Evolutionary conservation across 2,329 filamentous ascomycete species (phyloP).

Genomic region (Colletotrichum sp.): DNA sequence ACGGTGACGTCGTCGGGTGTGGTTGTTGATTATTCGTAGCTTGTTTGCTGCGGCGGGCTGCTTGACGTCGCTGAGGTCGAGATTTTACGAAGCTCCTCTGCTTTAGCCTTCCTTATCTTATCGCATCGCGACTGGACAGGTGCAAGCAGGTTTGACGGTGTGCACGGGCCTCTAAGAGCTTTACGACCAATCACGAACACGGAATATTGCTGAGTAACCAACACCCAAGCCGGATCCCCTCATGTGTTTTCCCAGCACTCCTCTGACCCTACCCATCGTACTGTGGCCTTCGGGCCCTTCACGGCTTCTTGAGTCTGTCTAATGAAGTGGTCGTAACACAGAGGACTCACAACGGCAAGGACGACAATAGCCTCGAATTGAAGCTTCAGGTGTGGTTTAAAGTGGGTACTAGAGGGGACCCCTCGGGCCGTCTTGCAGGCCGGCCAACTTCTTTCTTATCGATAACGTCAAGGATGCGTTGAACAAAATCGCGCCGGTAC

Average conservation of each 20-base stretch:
- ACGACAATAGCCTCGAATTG: background rate
- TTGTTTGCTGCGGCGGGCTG: background rate
- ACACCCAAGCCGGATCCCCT: background rate
- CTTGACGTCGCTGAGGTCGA: slow-evolving; percentile 19
- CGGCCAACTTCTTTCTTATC: slow-evolving; percentile 3
- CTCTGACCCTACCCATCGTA: background rate
- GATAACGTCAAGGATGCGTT: background rate
- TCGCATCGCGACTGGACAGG: background rate
- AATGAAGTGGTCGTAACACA: background rate
- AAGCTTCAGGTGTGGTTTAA: background rate
- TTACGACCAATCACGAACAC: background rate
- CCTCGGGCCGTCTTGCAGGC: slow-evolving; percentile 6
- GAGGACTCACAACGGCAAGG: background rate
- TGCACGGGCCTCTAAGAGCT: background rate
- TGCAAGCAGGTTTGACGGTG: background rate
- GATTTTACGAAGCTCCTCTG: slow-evolving; percentile 21
- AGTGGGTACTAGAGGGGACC: background rate
- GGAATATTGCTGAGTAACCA: background rate
- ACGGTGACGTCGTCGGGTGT: background rate
- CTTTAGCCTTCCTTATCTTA: slow-evolving; percentile 12
- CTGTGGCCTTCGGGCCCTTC: background rate
- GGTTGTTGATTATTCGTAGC: background rate
- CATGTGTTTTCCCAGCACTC: background rate
- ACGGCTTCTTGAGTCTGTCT: background rate
- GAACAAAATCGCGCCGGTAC: background rate